Base-by-base conservation (phyloP, 2,329 filamentous ascomycete species). In the Colletotrichum simmondsii region DNA sequence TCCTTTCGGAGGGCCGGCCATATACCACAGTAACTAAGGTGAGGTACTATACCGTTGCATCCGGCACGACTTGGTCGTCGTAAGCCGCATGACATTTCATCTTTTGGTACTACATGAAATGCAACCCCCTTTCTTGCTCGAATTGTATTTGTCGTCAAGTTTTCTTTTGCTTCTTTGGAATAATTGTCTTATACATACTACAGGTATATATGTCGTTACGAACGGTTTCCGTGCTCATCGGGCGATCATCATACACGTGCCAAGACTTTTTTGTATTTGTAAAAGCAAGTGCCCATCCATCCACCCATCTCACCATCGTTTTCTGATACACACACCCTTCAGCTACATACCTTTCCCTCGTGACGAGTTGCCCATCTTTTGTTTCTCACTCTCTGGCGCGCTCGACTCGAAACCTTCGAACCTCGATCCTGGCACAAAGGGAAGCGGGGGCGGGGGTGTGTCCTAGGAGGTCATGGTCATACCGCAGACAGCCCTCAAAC, bases 241-340 rank as follows among this genome's bases (percentile, higher is more conserved):
- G 49, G 24, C 22, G 65, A 56, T 37, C 8, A 63, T 68, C 65
- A 72, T n/a, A 63, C 69, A 42, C 10, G 42, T 37, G 58, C 65
- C 69, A 68, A 72, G 65, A 52, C 69, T 46, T 24, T 35, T 22
- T 22, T 22, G 53, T 66, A 71, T 71, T 71, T 68, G 64, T 63
- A 42, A 72, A 63, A 63, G 24, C 19, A 30, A 22, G 28, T 8
- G 4, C 4, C 14, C 35, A 12, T 19, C 35, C 12, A 2, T 11
- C 22, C 57, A 19, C 16, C 22, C 37, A 46, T 12, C 24, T 61
- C 58, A 24, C 57, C 19, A 24, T 46, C 10, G 35, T 3, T 24
- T 32, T 53, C 65, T 68, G 69, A 72, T 63, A 72, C 69, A 63
- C 65, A n/a, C 35, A n/a, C 58, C 37, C 37, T 52, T 42, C 28